Evolutionary conservation across 2,329 filamentous ascomycete genomes (phyloP), one percentile per base, ranked within the genome.

Genomic region (Cercospora citrullina): DNA sequence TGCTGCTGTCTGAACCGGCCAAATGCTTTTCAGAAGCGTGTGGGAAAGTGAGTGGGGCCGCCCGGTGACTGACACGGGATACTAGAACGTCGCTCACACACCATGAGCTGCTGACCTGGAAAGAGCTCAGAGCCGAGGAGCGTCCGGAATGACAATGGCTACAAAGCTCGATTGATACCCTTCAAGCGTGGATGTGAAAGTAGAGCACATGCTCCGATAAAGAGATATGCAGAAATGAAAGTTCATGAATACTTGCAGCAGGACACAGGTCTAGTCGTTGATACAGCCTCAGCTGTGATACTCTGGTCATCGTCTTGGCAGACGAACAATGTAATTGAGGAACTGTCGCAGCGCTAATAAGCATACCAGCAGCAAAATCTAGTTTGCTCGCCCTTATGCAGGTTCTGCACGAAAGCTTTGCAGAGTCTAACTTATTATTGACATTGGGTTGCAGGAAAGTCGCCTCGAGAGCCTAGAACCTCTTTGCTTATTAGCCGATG

Each of bases 1-100:
- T 67, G 85, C 84, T 64, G 81, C 78, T 36, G 75, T 76, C 55
- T 80, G 78, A 68, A 64, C 64, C 60, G 59, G 60, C 60, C 60
- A 65, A 30, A 63, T 70, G 71, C 63, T 66, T 21, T 76, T 72
- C 60, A 66, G 68, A 58, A 53, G 74, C 30, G 70, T 68, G 8
- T 75, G 74, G 73, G 71, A 72, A 59, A 45, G 55, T 26, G 72
- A 74, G 60, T 76, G 72, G 64, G 64, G 64, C 14, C 64, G 64
- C 21, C 64, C 57, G 26, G 64, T 70, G 42, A 68, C 65, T 31
- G 68, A 70, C 63, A 63, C 63, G 30, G 65, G 65, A 16, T 67
- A 65, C 30, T 70, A 39, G 66, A 21, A 31, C 30, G 3, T 10
- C 10, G 36, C 28, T 23, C 55, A 36, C 31, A 30, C 30, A 31